Evolutionary conservation across 148 eudicot genomes (phyloP), one percentile per base, ranked within the genome.

Genomic region (Spergularia marina): DNA sequence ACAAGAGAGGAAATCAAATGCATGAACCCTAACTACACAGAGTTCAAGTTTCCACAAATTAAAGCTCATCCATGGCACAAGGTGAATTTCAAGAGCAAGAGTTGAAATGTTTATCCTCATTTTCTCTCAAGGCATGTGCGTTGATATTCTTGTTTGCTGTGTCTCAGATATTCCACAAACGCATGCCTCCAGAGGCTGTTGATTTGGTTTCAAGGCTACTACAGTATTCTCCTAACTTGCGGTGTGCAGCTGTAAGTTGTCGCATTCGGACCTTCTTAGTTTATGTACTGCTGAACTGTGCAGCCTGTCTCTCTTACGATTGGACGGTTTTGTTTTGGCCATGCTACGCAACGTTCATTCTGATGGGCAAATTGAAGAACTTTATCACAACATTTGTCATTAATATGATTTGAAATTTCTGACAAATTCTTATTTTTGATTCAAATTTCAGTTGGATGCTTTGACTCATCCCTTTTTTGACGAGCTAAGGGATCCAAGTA

Each of bases 11-110:
- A 94, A 81, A 89, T 92, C 49, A 92, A 92, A 78, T 94, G 98
- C 80, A 94, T 94, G 97, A 91, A 94, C 76, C 98, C 97, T 65
- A 91, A 94, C 79, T 94, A 94, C 82, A 94, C 97, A 0, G 98
- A 94, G 82, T 92, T 90, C 63, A 94, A 92, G 74, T 94, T 94
- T 60, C 98, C 98, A 18, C 98, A 94, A 73, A 94, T 94, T 18
- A 94, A 94, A 83, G 92, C 97, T 70, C 98, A 94, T 79, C 98
- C 98, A 30, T 94, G 98, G 97, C 97, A 92, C 83, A 94, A 94
- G 96, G 98, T 94, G 79, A 68, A 59, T 34, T 10, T 67, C 65
- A 25, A 34, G 71, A 47, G 55, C 59, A 23, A 20, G 52, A 40
- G 20, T 4, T 53, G 60, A 72, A 62, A 53, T 12, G 44, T 14